Conservation (phyloP, 2,329 filamentous ascomycete genomes). For the Penicillium sp. region DNA sequence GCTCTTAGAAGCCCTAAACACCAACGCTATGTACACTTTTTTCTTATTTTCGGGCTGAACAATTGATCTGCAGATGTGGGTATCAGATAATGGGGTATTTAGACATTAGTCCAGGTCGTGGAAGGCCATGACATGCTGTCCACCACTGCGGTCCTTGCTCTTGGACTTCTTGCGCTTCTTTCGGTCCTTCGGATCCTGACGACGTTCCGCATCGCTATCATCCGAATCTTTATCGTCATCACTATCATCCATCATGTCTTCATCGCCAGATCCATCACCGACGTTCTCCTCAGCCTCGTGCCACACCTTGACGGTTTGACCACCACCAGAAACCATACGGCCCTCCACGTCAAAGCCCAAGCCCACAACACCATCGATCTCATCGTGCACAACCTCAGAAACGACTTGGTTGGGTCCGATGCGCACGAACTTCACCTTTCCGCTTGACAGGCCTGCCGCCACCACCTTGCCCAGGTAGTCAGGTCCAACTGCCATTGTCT, state of each 20-base stretch:
- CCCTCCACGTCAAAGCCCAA: conserved; percentile 82
- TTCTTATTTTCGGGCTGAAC: not conserved
- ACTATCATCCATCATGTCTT: conserved; percentile 44
- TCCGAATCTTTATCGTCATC: conserved; percentile 44
- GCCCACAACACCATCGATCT: conserved; percentile 78
- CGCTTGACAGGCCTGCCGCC: conserved; percentile 78
- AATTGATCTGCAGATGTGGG: conserved; percentile 18
- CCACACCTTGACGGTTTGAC: conserved; percentile 86
- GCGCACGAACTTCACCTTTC: conserved; percentile 72
- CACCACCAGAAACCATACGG: conserved; percentile 85
- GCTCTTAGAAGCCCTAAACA: conserved; percentile 5
- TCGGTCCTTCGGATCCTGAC: conserved; percentile 43
- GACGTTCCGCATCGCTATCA: conserved; percentile 49
- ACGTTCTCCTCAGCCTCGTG: conserved; percentile 62
- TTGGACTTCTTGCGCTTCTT: conserved; percentile 49
- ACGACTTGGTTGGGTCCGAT: conserved; percentile 71
- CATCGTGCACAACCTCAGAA: conserved; percentile 70
- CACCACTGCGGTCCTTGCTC: conserved; percentile 41
- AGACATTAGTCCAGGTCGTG: conserved; percentile 40
- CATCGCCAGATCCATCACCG: conserved; percentile 44
- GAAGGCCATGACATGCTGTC: conserved; percentile 44
- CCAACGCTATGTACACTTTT: conserved; percentile 11
- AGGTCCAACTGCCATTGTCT: conserved; percentile 71
- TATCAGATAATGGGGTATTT: conserved; percentile 20
- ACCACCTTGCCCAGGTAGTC: conserved; percentile 67